phyloP scores from a whole-genome alignment of 257 asterid species.

The Capsicum rhomboideum region DNA sequence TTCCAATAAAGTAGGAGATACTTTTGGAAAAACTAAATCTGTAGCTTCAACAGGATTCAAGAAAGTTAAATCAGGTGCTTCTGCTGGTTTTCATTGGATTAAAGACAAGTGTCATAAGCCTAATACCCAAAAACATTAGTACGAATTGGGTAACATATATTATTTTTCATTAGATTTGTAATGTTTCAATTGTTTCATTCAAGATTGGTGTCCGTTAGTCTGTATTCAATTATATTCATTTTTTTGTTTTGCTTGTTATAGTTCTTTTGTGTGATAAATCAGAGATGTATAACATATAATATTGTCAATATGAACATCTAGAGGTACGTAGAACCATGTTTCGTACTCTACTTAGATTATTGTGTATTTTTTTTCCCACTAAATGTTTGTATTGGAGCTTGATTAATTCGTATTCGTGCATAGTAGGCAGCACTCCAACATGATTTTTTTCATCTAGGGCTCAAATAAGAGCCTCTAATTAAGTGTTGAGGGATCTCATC shows the following conservation, averaged over 20 bases:
- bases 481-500: no score
- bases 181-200: neutral
- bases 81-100: slow-evolving; percentile 65
- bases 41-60: slow-evolving; percentile 54
- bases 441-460: no score
- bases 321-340: neutral
- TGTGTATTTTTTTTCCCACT: no score
- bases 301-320: neutral
- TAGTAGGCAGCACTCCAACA: no score
- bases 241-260: neutral
- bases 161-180: neutral
- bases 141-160: neutral
- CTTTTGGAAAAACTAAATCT: slow-evolving; percentile 47
- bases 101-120: slow-evolving; percentile 29
- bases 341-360: neutral
- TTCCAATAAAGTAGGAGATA: no score
- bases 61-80: slow-evolving; percentile 73
- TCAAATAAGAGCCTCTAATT: no score
- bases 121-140: slow-evolving; percentile 28
- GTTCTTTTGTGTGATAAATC: neutral
- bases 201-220: neutral
- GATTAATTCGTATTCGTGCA: no score
- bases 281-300: neutral
- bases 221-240: neutral
- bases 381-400: no score